These are phyloP conservation scores for Candida gigantensis DNA, from an alignment of 1,139 yeast species.

Conservation along the genomic window DNA sequence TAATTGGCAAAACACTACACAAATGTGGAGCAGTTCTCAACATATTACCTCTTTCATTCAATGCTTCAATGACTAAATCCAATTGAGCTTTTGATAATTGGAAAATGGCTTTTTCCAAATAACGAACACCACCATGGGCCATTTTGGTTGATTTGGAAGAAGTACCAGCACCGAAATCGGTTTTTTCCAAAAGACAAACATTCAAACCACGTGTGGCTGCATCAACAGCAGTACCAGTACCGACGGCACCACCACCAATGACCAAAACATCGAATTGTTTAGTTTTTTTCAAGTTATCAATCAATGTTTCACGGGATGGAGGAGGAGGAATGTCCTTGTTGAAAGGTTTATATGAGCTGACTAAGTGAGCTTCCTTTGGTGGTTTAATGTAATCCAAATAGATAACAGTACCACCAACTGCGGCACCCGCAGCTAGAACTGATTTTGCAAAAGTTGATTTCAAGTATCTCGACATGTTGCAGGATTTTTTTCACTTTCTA, in stretches of 20 bases:
- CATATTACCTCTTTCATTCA: constrained; percentile 88
- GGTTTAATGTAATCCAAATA: constrained; percentile 46
- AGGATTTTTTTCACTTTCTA: neutral
- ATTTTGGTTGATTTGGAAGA: constrained; percentile 94
- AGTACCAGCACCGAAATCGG: constrained; percentile 90
- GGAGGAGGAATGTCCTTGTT: constrained; percentile 36
- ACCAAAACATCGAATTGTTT: constrained; percentile 74
- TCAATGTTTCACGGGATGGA: constrained; percentile 36
- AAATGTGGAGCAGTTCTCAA: constrained; percentile 92
- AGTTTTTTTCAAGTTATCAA: constrained; percentile 33
- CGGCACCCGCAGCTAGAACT: constrained; percentile 35
- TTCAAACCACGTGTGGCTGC: constrained; percentile 89
- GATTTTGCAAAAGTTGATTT: constrained; percentile 28
- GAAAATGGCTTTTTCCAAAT: constrained; percentile 92
- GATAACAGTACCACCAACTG: constrained; percentile 39
- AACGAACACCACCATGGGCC: constrained; percentile 97
- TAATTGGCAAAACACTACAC: constrained; percentile 82
- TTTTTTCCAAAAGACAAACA: constrained; percentile 82
- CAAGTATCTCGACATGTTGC: constrained; percentile 21
- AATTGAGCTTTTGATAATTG: constrained; percentile 88
- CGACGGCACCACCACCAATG: constrained; percentile 97
- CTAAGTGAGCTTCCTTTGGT: constrained; percentile 35
- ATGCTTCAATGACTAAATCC: constrained; percentile 90
- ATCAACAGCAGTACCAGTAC: constrained; percentile 91
- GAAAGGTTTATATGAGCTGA: constrained; percentile 39